These are phyloP conservation scores for Hysterium pulicare DNA, from an alignment of 2,329 filamentous ascomycete genomes.

Conservation along the genomic window DNA sequence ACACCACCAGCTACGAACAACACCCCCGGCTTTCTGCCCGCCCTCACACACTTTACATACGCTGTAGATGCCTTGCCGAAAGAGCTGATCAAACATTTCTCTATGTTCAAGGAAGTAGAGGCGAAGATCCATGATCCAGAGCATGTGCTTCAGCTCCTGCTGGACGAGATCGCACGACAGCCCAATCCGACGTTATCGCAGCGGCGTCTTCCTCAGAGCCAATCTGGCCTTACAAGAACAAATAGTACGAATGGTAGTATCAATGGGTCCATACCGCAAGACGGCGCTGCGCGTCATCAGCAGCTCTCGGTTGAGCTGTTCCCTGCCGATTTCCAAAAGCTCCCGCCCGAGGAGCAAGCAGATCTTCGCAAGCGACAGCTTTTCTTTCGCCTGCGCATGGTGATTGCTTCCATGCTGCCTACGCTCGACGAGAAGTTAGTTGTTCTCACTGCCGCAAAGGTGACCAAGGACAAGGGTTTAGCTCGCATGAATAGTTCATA, in stretches of 20 bases:
- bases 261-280: conserved; percentile 27
- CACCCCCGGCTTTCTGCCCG: conserved; percentile 58
- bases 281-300: conserved; percentile 17
- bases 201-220: conserved; percentile 23
- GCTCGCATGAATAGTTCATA: conserved; percentile 81
- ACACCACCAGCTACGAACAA: conserved; percentile 35
- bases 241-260: conserved; percentile 40
- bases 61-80: conserved; percentile 88
- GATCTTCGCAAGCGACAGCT: conserved; percentile 67
- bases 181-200: conserved; percentile 41
- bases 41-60: conserved; percentile 77
- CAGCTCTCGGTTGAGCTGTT: conserved; percentile 21
- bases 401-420: conserved; percentile 79
- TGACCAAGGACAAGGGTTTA: conserved; percentile 81
- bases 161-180: conserved; percentile 57
- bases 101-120: conserved; percentile 93
- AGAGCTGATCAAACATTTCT: conserved; percentile 94
- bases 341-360: conserved; percentile 36
- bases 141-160: conserved; percentile 72
- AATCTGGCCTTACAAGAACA: conserved; percentile 34
- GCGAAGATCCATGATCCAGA: conserved; percentile 91
- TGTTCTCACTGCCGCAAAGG: conserved; percentile 87
- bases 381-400: conserved; percentile 73
- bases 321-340: conserved; percentile 22
- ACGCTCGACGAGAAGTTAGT: conserved; percentile 98